phyloP scores from a whole-genome alignment of 805 yeast species.

The Zygosaccharomyces gambellarensis region DNA sequence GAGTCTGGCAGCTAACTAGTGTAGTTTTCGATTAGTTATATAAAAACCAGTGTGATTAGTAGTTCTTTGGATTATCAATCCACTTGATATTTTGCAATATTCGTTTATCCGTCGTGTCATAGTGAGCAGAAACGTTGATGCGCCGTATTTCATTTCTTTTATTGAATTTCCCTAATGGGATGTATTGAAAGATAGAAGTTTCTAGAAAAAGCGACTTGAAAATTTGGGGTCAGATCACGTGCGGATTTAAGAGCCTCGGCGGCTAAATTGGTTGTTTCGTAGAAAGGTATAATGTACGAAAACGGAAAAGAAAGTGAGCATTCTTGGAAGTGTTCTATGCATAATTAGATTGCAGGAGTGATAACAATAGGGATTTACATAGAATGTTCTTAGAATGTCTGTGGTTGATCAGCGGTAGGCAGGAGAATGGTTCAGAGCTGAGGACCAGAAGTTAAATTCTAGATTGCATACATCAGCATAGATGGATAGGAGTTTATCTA shows the following conservation, averaged over 20 bases:
- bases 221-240: not conserved
- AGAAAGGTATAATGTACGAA: not conserved
- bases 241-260: not conserved
- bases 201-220: not conserved
- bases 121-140: not conserved
- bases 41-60: not conserved
- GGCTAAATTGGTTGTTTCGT: not conserved
- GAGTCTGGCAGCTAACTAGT: no score
- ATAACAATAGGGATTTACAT: not conserved
- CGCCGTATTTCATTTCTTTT: not conserved
- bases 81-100: not conserved
- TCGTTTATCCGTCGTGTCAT: not conserved
- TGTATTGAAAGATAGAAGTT: not conserved
- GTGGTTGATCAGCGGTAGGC: not conserved
- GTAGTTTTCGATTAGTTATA: not conserved
- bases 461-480: constrained; percentile 55
- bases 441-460: constrained; percentile 70
- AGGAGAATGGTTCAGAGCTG: constrained; percentile 23
- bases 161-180: not conserved
- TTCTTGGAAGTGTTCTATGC: no score
- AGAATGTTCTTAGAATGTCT: not conserved
- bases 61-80: not conserved
- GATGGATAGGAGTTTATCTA: constrained; percentile 50
- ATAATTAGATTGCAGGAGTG: not conserved
- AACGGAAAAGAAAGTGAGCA: no score